Evolutionary conservation across 2,329 filamentous ascomycete species (phyloP).

Genomic region (Fusarium acutatum): DNA sequence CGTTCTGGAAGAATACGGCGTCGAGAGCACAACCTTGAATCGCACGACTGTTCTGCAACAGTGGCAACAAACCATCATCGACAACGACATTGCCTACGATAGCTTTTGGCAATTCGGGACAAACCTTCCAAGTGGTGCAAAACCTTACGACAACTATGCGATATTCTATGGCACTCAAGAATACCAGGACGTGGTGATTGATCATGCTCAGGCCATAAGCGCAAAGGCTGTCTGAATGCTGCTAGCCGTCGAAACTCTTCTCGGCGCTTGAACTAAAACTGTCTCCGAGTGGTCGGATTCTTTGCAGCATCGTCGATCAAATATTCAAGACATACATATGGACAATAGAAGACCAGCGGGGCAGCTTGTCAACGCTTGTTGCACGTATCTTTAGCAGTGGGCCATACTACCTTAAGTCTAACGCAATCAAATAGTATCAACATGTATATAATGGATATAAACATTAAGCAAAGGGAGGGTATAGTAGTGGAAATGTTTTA

Average conservation of each 20-base stretch:
- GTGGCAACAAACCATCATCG: background rate
- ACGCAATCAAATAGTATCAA: no score
- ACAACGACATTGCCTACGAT: background rate
- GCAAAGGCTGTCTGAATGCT: background rate
- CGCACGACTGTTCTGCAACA: background rate
- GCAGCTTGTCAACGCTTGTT: no score
- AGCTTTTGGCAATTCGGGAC: background rate
- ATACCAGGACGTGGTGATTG: background rate
- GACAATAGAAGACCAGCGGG: no score
- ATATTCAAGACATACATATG: no score
- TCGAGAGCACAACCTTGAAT: background rate
- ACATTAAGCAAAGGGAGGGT: no score
- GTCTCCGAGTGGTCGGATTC: fast-evolving
- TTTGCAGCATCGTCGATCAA: background rate
- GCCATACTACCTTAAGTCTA: no score
- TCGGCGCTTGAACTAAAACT: background rate
- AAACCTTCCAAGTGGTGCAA: background rate
- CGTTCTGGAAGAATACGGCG: background rate
- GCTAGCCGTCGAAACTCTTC: background rate
- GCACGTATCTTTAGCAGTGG: no score
- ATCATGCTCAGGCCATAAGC: background rate
- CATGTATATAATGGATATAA: no score
- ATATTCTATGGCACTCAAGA: background rate
- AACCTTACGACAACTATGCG: background rate
- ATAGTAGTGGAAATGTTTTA: no score